Evolutionary conservation across 208 protist species (phyloP).

Genomic region (Kentomonas sorsogonicus): DNA sequence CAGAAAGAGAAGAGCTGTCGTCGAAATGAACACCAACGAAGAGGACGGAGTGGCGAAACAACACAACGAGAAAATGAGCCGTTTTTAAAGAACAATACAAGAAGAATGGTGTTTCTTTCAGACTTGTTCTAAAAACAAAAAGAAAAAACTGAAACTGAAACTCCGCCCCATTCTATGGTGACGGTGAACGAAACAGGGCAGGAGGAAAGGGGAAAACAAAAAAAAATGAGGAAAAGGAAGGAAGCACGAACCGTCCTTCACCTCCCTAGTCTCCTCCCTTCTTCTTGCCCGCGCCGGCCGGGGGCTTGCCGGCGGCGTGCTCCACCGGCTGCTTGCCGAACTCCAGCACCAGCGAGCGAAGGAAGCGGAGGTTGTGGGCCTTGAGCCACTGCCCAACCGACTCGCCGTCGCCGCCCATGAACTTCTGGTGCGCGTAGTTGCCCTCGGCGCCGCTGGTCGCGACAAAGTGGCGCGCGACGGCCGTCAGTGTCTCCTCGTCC

Average conservation of each 20-base stretch:
- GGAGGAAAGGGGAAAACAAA: not conserved
- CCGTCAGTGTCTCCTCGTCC: constrained; percentile 40
- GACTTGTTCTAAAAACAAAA: not conserved
- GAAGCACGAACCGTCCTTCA: not conserved
- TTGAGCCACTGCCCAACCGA: constrained; percentile 84
- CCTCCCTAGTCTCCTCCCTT: not conserved
- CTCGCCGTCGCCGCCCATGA: constrained; percentile 60
- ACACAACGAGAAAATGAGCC: not conserved
- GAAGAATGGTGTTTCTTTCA: not conserved
- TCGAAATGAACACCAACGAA: too few species aligned
- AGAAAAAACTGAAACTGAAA: not conserved
- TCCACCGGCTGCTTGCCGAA: constrained; percentile 85
- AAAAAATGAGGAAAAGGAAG: constrained; percentile 3
- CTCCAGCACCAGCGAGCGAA: constrained; percentile 72
- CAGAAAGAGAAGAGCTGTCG: too few species aligned
- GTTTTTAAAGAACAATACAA: not conserved
- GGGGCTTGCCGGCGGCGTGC: constrained; percentile 48
- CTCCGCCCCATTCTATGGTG: not conserved
- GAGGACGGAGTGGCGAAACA: too few species aligned
- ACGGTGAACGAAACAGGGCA: not conserved
- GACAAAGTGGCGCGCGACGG: constrained; percentile 79
- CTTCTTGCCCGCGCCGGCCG: constrained; percentile 12
- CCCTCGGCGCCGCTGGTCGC: constrained; percentile 69
- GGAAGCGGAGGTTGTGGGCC: constrained; percentile 66
- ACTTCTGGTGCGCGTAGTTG: constrained; percentile 73